phyloP scores from a whole-genome alignment of 108 stramenopile genomes.

The Parietichytrium sp. region DNA sequence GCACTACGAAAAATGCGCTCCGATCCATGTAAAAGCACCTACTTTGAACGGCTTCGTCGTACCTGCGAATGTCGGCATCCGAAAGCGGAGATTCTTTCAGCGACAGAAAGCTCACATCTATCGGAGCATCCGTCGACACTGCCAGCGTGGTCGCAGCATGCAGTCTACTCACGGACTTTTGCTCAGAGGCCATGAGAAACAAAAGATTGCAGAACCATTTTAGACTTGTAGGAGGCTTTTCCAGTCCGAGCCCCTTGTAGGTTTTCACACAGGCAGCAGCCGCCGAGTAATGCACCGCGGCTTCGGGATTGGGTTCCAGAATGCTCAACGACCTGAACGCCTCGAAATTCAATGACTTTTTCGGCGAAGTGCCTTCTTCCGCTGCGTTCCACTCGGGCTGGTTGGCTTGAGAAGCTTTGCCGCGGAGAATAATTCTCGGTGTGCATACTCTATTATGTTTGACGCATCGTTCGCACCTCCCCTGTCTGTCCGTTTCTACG shows the following conservation, averaged over 20 bases:
- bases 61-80: background rate
- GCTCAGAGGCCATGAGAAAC: background rate
- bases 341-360: background rate
- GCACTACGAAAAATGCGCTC: background rate
- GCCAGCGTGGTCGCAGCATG: conserved; percentile 14
- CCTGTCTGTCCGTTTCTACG: too few relatives aligned
- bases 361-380: too few relatives aligned
- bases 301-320: background rate
- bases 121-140: background rate
- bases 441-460: conserved; percentile 6
- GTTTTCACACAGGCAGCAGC: background rate
- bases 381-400: too few relatives aligned
- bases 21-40: background rate
- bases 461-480: background rate
- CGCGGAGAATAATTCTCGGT: background rate
- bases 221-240: background rate
- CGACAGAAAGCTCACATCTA: background rate
- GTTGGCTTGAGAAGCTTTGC: too few relatives aligned
- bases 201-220: conserved; percentile 20
- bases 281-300: background rate
- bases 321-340: background rate
- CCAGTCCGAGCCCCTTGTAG: background rate
- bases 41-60: background rate
- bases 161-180: conserved; percentile 23
- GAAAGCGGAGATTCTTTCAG: background rate